Percentiles rank a stretch among this genome's conserved stretches.
Evolutionary conservation across 1,284 basidiomycete genomes (phyloP).

Genomic region (Bondarzewia mesenterica): DNA sequence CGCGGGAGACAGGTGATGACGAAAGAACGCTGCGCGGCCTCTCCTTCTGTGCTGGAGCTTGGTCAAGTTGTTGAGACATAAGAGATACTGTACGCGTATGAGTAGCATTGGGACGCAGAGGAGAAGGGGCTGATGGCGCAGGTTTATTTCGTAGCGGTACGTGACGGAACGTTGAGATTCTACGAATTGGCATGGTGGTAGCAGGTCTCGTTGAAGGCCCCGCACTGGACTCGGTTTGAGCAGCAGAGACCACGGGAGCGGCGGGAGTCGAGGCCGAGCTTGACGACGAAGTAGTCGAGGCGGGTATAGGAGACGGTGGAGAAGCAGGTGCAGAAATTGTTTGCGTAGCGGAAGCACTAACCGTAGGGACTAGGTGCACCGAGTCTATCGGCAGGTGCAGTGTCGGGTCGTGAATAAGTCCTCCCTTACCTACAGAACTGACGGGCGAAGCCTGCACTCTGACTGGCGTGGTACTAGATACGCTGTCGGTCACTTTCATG

Average conservation of each 20-base stretch:
- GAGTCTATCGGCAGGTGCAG: too few species aligned
- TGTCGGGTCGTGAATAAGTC: too few species aligned
- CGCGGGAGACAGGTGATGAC: not conserved
- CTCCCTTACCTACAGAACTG: too few species aligned
- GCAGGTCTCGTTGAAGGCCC: constrained; percentile 7
- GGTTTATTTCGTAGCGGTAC: constrained; percentile 36
- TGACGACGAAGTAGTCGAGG: not conserved
- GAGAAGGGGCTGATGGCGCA: constrained; percentile 29
- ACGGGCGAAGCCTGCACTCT: too few species aligned
- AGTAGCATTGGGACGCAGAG: constrained; percentile 26
- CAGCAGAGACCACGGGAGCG: not conserved
- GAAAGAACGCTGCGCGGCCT: constrained; percentile 6
- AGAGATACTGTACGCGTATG: constrained; percentile 16
- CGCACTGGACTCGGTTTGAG: constrained; percentile 11
- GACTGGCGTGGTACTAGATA: too few species aligned
- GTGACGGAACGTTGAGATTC: constrained; percentile 52
- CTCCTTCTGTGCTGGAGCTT: constrained; percentile 6
- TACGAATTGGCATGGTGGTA: constrained; percentile 21
- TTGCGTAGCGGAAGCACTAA: not conserved
- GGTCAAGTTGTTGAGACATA: constrained; percentile 16
- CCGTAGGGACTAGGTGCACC: too few species aligned
- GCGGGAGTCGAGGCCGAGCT: not conserved
- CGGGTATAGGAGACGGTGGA: not conserved
- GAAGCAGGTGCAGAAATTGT: not conserved
- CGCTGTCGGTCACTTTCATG: not conserved